Evolutionary conservation across 768 basidiomycete species (phyloP).

Genomic region (Sistotremastrum niveocremeum): DNA sequence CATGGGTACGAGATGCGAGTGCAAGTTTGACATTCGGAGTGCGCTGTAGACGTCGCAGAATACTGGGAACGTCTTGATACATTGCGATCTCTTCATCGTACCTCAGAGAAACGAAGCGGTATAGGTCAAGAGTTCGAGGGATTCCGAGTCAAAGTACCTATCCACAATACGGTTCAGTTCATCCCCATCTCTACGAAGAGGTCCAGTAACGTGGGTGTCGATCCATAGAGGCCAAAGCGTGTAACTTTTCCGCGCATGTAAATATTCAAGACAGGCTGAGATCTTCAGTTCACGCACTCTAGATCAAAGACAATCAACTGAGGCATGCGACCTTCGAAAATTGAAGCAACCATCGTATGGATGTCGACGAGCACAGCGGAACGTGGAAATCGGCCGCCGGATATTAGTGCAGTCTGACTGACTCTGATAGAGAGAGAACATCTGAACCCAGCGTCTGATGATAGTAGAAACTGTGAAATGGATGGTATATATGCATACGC

Average conservation of each 20-base stretch:
- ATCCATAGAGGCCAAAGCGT: conserved; percentile 26
- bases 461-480: no score
- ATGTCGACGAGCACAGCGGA: no score
- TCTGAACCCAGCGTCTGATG: no score
- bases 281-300: conserved; percentile 16
- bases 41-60: conserved; percentile 16
- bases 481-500: no score
- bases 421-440: no score
- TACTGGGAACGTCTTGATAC: conserved; percentile 25
- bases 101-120: conserved; percentile 6
- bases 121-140: background rate
- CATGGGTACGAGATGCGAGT: conserved; percentile 20
- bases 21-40: conserved; percentile 19
- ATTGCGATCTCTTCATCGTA: conserved; percentile 20
- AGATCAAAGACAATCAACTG: conserved; percentile 25
- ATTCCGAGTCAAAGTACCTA: background rate
- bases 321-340: conserved; percentile 7
- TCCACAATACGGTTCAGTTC: background rate
- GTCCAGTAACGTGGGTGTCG: conserved; percentile 18
- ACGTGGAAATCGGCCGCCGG: no score
- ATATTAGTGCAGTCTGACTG: no score
- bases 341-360: no score
- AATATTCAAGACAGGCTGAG: background rate
- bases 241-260: conserved; percentile 8
- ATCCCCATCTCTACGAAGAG: conserved; percentile 6